Evolutionary conservation across 306 rosid species (phyloP), one percentile per base, ranked within the genome.

Genomic region (Prunus campanulata): DNA sequence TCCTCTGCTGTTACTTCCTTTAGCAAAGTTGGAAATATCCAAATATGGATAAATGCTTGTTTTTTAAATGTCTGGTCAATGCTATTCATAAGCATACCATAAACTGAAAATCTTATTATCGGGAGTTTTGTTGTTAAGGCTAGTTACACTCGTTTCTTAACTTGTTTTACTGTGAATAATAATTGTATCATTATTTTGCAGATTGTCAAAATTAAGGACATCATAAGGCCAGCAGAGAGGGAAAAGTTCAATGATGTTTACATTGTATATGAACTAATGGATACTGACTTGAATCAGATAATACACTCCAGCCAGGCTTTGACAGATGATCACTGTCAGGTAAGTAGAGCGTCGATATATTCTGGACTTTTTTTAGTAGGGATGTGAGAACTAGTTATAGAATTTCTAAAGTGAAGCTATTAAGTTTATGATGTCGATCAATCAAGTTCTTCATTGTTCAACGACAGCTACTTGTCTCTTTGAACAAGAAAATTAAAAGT

Each of bases 281-380:
- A 92, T 74, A 90, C 98, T 62, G 98, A 95, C 60, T 76, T 95
- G 63, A 87, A 95, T 83, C 98, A 90, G 88, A 92, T 95, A 49
- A 95, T 90, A 57, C 85, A 87, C 72, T 95, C 98, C 75, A 84
- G 22, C 79, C 97, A 95, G 89, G 81, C 81, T 80, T 88, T 95
- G 60, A 85, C 96, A 0, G 97, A 95, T 82, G 98, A 95, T 78
- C 98, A 95, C 77, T 92, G 97, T 52, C 97, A 95, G 91, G 98
- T 89, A 44, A 80, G 62, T 59, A 8, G 3, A 25, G 25, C 10
- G 2, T 22, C 3, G 54, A 2, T n/a, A 57, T 66, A 2, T 16
- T 47, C 2, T 47, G 57, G 11, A 9, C 3, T 18, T 9, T 15
- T 2, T 73, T 73, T 10, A 44, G 18, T 8, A 59, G 20, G 68